phyloP scores from a whole-genome alignment of 139 green algal genomes.

The Chlamydomonas incerta region DNA sequence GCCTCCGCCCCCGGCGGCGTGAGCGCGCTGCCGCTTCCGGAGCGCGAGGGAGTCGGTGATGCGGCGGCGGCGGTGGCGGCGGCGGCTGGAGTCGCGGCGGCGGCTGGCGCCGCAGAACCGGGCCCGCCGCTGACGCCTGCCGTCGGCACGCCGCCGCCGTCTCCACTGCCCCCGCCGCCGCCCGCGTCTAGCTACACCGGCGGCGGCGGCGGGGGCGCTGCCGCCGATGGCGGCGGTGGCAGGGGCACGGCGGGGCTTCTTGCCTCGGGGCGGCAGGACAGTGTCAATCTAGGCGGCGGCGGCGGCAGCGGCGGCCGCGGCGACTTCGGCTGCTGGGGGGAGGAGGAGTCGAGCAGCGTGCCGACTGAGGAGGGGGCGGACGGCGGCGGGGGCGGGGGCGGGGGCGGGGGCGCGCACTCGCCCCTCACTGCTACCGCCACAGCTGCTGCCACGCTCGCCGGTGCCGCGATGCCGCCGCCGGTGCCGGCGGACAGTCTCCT shows the following conservation, averaged over 20 bases:
- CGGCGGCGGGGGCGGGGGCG: too few species aligned
- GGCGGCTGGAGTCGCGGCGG: not conserved
- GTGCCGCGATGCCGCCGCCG: too few species aligned
- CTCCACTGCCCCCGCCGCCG: too few species aligned
- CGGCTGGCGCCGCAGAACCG: too few species aligned
- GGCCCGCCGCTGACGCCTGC: too few species aligned
- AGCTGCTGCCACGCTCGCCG: too few species aligned
- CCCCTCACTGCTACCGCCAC: too few species aligned
- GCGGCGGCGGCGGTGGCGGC: not conserved
- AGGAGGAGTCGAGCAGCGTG: too few species aligned
- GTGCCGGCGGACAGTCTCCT: too few species aligned
- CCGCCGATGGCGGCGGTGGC: not conserved
- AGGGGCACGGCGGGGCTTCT: not conserved
- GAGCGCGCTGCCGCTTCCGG: not conserved
- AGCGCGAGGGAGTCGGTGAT: too few species aligned
- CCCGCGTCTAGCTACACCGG: not conserved
- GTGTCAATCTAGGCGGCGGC: conserved; percentile 8
- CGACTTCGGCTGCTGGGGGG: not conserved
- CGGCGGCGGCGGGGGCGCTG: not conserved
- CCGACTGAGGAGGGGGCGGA: too few species aligned
- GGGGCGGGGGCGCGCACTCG: too few species aligned
- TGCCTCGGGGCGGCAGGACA: not conserved
- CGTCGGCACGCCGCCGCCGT: not conserved
- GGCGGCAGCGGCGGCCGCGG: not conserved
- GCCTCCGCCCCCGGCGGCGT: not conserved